Conservation (phyloP, 345 rosid species). For the Viola odorata region DNA sequence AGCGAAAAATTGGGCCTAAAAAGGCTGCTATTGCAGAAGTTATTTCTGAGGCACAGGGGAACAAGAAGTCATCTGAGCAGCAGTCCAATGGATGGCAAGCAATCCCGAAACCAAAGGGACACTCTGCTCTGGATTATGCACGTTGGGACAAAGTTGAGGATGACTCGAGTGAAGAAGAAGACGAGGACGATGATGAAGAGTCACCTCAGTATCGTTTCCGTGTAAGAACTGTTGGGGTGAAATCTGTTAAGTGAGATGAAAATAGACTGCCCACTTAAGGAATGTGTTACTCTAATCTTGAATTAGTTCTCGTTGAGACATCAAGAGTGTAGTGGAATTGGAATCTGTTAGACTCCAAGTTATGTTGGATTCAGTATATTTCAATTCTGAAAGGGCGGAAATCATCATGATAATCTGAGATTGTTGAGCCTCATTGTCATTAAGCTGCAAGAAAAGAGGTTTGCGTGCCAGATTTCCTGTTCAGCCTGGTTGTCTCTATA, state of each 20-base stretch:
- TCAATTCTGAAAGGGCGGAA: too few species aligned
- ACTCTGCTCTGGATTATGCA: constrained; percentile 76
- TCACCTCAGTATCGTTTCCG: constrained; percentile 77
- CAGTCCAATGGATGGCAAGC: constrained; percentile 75
- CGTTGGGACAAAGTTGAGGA: constrained; percentile 82
- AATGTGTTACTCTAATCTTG: too few species aligned
- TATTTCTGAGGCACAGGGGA: constrained; percentile 23
- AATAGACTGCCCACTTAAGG: neutral
- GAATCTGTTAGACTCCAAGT: too few species aligned
- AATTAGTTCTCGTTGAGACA: too few species aligned
- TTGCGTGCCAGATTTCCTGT: too few species aligned
- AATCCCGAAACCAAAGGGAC: constrained; percentile 96
- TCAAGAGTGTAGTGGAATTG: too few species aligned
- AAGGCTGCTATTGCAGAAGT: constrained; percentile 17
- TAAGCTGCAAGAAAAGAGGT: too few species aligned
- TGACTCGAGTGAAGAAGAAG: constrained; percentile 76
- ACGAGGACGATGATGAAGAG: constrained; percentile 51
- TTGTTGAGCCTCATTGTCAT: too few species aligned
- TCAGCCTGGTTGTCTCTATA: too few species aligned
- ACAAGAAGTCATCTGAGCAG: constrained; percentile 32
- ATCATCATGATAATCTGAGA: too few species aligned
- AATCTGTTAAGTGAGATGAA: constrained; percentile 61
- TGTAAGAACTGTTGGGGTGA: constrained; percentile 68
- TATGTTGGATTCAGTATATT: too few species aligned
- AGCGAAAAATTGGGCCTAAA: constrained; percentile 25